Conservation (phyloP, 306 rosid genomes). For the Sophora flavescens region DNA sequence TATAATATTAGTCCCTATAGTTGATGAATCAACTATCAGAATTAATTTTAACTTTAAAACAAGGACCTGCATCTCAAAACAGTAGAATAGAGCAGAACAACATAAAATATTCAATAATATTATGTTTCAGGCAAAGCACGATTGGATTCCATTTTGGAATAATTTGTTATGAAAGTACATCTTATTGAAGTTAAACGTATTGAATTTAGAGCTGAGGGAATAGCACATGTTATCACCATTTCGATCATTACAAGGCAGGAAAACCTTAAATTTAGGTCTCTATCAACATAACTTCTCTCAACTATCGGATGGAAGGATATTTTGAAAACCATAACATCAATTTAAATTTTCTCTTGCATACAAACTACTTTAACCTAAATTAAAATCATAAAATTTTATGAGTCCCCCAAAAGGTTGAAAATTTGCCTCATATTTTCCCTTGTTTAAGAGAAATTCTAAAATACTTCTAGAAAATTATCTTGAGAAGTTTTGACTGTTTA, state of each 20-base stretch:
- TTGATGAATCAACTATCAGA: not conserved
- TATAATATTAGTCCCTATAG: too few species aligned
- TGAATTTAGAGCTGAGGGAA: not conserved
- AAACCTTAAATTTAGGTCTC: too few species aligned
- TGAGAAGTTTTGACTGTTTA: too few species aligned
- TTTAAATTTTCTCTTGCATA: too few species aligned
- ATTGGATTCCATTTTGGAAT: not conserved
- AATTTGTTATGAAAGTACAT: not conserved
- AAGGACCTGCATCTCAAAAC: not conserved
- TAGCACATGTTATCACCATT: not conserved
- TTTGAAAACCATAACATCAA: too few species aligned
- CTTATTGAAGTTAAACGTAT: not conserved
- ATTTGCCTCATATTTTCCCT: not conserved
- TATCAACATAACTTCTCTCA: not conserved
- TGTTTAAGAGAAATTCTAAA: too few species aligned
- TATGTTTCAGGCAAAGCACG: not conserved
- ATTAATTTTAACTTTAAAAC: not conserved
- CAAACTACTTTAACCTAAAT: too few species aligned
- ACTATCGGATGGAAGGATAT: too few species aligned
- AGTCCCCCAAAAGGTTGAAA: not conserved
- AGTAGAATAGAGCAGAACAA: not conserved
- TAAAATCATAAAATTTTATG: too few species aligned
- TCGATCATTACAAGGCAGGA: not conserved
- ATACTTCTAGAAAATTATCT: too few species aligned
- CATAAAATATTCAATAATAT: not conserved